Evolutionary conservation across 495 filamentous ascomycete genomes (phyloP).

Genomic region (Hypoxylon subgilvum): DNA sequence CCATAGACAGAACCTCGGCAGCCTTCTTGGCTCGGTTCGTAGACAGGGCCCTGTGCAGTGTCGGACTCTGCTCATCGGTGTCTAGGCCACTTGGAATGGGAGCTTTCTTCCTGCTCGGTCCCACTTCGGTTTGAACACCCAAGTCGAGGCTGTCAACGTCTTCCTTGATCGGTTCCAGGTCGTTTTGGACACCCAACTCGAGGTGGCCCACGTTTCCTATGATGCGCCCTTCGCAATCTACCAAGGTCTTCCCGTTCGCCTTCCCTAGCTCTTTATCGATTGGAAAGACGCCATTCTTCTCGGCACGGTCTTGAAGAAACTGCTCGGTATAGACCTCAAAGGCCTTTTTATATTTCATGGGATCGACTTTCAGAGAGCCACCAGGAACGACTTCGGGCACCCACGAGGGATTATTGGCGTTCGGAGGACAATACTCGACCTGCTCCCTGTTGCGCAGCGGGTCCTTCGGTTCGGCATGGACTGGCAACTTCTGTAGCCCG

Average conservation of each 20-base stretch:
- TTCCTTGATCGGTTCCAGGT: no score
- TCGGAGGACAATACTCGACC: constrained; percentile 57
- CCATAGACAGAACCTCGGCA: constrained; percentile 51
- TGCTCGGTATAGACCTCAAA: constrained; percentile 70
- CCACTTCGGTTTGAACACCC: constrained; percentile 48
- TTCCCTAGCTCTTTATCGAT: constrained; percentile 66
- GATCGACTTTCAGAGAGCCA: constrained; percentile 55
- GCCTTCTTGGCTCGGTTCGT: constrained; percentile 44
- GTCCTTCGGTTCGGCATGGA: constrained; percentile 46
- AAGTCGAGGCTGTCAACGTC: constrained; percentile 63
- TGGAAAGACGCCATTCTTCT: constrained; percentile 69
- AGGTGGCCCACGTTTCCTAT: constrained; percentile 61
- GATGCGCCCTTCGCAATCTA: constrained; percentile 66
- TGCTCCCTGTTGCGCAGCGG: constrained; percentile 64
- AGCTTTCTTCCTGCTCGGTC: constrained; percentile 42
- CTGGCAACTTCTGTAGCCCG: constrained; percentile 53
- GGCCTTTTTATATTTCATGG: constrained; percentile 64
- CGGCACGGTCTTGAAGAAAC: constrained; percentile 69
- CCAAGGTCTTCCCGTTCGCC: constrained; percentile 56
- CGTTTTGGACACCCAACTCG: no score
- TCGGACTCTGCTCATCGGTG: constrained; percentile 32
- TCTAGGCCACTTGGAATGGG: constrained; percentile 7
- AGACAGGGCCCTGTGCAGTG: constrained; percentile 25
- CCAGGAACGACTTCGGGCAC: constrained; percentile 76
- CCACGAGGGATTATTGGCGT: constrained; percentile 69